Evolutionary conservation across 495 filamentous ascomycete genomes (phyloP), one percentile per base, ranked within the genome.

Genomic region (Tuber calosporum): DNA sequence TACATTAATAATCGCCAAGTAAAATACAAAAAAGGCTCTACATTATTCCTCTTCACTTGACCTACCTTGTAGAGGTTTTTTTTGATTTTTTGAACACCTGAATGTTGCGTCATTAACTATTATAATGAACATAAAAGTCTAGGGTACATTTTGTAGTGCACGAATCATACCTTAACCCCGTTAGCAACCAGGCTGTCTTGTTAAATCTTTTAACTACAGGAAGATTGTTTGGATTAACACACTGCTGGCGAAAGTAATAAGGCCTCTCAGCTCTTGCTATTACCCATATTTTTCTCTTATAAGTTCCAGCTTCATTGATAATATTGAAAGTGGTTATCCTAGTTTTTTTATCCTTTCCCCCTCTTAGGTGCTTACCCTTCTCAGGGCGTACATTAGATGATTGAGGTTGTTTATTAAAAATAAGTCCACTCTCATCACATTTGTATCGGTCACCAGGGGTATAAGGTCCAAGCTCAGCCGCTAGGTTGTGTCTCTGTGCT

Each of bases 241-340:
- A 1, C 22, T 66, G 20, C 1, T 41, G 19, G 26, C 45, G 69
- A 41, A 74, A 74, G 2, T 7, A 8, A 3, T 69, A 34, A 6
- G 48, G 68, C 20, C 45, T 41, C 43, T 67, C 70, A 0, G 68
- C 43, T 37, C 43, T 0, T 5, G 4, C 34, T 45, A 74, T 37
- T 0, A 74, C 68, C 45, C 34, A 70, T 0, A 70, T 9, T 17
- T 66, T 74, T 3, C 37, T 0, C 36, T 71, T 74, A 4, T 74
- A 39, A 0, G 20, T 81, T 76, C 53, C 22, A 43, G 17, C 75
- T 30, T 75, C 74, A 77, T 83, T 82, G 30, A 70, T 75, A 36
- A 75, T 79, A 39, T 81, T 73, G 40, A 69, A 38, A 11, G 66
- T 71, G 17, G 73, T 75, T 1, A 81, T 83, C 11, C 74, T 15